These are phyloP conservation scores for Eucalyptus globulus DNA, from an alignment of 345 rosid species.

Conservation along the genomic window DNA sequence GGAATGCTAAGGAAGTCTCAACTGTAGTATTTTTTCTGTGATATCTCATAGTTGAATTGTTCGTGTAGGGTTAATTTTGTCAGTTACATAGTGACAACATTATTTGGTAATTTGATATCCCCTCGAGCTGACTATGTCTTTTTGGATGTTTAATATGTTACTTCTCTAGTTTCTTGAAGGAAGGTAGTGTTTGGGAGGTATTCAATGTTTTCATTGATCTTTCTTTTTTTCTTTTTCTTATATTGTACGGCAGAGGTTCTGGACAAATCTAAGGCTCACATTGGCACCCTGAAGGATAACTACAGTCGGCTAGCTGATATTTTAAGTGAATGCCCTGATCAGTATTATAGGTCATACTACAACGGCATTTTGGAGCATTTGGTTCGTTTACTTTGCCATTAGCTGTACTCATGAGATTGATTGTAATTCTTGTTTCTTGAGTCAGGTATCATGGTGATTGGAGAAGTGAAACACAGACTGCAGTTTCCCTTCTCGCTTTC, in stretches of 20 bases:
- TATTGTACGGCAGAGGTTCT: constrained; percentile 35
- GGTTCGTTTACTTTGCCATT: not conserved
- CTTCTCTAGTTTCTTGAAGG: not conserved
- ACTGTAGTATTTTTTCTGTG: not conserved
- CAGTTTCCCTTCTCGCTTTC: constrained; percentile 75
- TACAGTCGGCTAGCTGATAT: constrained; percentile 51
- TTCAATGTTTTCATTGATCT: not conserved
- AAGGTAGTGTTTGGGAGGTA: not conserved
- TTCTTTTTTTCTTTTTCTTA: not conserved
- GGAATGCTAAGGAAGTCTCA: not conserved
- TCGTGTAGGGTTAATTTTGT: not conserved
- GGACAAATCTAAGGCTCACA: constrained; percentile 50
- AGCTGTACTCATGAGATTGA: not conserved
- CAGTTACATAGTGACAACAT: not conserved
- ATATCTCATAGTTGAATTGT: not conserved
- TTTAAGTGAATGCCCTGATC: constrained; percentile 50
- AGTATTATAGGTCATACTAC: constrained; percentile 54
- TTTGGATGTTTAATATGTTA: not conserved
- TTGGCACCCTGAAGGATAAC: constrained; percentile 39
- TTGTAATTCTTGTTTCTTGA: not conserved
- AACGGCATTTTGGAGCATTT: not conserved
- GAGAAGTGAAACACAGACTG: constrained; percentile 87
- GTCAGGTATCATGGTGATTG: constrained; percentile 92
- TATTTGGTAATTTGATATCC: not conserved
- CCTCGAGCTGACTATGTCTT: not conserved